A percentile compares a stretch with the other conserved stretches of the same genome.
These are phyloP conservation scores for Rhizophagus prolifer DNA, from an alignment of 192 early-diverging fungal genomes.

Conservation along the genomic window DNA sequence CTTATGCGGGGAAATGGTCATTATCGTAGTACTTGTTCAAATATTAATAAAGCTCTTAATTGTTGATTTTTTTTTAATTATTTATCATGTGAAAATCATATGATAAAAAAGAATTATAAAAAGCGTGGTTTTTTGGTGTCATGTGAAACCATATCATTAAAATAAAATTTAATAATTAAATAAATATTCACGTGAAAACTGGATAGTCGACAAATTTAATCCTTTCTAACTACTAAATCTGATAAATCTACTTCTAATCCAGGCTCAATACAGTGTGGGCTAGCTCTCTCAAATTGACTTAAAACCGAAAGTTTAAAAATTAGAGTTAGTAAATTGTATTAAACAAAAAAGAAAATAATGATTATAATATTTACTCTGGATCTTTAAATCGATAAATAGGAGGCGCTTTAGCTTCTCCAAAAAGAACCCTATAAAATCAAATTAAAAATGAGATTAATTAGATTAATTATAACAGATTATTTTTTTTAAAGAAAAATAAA, in stretches of 20 bases:
- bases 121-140: no score
- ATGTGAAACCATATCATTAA: no score
- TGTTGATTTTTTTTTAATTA: no score
- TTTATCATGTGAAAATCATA: no score
- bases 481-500: neutral
- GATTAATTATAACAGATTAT: neutral
- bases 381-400: constrained; percentile 13
- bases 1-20: no score
- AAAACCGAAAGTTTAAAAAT: no score
- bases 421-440: constrained; percentile 4
- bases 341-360: neutral
- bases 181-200: no score
- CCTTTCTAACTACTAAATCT: constrained; percentile 12
- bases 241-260: constrained; percentile 23
- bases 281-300: constrained; percentile 2
- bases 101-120: no score
- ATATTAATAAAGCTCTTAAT: no score
- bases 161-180: no score
- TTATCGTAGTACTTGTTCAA: no score
- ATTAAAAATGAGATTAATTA: neutral
- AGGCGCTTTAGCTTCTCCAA: neutral
- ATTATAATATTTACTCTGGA: constrained; percentile 10
- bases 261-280: neutral
- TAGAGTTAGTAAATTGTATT: neutral
- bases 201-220: no score